Evolutionary conservation across 441 rosid species (phyloP).

Genomic region (Cnidoscolus chayamansa): DNA sequence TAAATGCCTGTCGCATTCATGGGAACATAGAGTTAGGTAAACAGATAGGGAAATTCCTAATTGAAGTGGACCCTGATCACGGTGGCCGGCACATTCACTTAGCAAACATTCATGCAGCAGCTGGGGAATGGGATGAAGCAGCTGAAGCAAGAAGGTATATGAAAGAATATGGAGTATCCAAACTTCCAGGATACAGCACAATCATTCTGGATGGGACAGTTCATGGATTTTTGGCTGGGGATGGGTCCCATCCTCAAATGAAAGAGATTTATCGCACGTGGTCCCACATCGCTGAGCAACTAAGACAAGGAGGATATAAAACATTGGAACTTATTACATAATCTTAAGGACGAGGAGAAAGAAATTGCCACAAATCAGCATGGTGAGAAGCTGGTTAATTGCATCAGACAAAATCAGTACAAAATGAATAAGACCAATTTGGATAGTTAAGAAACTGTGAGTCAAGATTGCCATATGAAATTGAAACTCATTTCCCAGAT

Average conservation of each 20-base stretch:
- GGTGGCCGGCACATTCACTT: slow-evolving; percentile 65
- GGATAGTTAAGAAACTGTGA: slow-evolving; percentile 64
- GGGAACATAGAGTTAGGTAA: slow-evolving; percentile 58
- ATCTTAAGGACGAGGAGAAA: slow-evolving; percentile 66
- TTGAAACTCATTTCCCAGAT: slow-evolving; percentile 63
- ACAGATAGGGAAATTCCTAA: slow-evolving; percentile 38
- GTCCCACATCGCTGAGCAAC: slow-evolving; percentile 40
- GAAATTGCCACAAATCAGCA: slow-evolving; percentile 56
- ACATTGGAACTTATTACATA: slow-evolving; percentile 43
- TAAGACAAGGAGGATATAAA: slow-evolving; percentile 51
- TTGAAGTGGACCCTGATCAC: slow-evolving; percentile 50
- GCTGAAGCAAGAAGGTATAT: slow-evolving; percentile 54
- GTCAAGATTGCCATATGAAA: slow-evolving; percentile 64
- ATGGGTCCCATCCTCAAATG: slow-evolving; percentile 51
- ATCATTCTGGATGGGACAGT: slow-evolving; percentile 56
- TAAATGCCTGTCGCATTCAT: slow-evolving; percentile 57
- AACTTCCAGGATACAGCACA: slow-evolving; percentile 62
- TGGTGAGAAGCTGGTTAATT: slow-evolving; percentile 65
- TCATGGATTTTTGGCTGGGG: slow-evolving; percentile 65
- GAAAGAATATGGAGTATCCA: slow-evolving; percentile 50
- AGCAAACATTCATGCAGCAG: slow-evolving; percentile 68
- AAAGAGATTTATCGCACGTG: slow-evolving; percentile 45
- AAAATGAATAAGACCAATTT: slow-evolving; percentile 40
- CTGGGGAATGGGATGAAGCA: slow-evolving; percentile 62
- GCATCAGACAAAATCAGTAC: slow-evolving; percentile 60